A percentile compares a stretch with the other conserved stretches of the same genome.
Conservation (phyloP, 495 filamentous ascomycete species). For the Penicillium paxilli region DNA sequence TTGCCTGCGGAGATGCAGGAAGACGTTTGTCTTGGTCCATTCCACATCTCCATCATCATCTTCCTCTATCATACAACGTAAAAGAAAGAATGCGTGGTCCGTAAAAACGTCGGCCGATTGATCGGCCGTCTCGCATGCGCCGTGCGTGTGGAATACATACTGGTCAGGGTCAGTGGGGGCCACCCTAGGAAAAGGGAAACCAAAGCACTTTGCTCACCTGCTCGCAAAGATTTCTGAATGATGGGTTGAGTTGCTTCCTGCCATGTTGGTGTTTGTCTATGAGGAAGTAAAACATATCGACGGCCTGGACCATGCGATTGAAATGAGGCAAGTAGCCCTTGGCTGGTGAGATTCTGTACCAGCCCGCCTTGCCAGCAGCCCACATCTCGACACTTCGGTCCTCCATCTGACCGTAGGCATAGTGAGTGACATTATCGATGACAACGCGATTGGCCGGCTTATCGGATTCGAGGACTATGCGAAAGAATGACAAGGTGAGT, state of each 20-base stretch:
- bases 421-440: slow-evolving; percentile 60
- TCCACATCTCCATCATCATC: slow-evolving; percentile 55
- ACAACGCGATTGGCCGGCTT: slow-evolving; percentile 58
- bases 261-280: slow-evolving; percentile 49
- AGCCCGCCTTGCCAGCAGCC: slow-evolving; percentile 76
- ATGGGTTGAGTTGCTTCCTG: slow-evolving; percentile 37
- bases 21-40: slow-evolving; percentile 57
- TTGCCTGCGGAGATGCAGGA: slow-evolving; percentile 50
- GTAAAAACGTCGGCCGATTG: slow-evolving; percentile 53
- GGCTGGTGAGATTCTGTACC: slow-evolving; percentile 71
- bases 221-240: slow-evolving; percentile 42
- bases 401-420: slow-evolving; percentile 67
- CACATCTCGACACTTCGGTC: slow-evolving; percentile 65
- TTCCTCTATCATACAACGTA: slow-evolving; percentile 57
- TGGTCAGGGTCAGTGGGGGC: slow-evolving; percentile 19
- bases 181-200: not conserved
- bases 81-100: slow-evolving; percentile 54
- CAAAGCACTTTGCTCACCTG: slow-evolving; percentile 39
- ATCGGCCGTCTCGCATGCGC: slow-evolving; percentile 44
- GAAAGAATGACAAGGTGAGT: slow-evolving; percentile 25
- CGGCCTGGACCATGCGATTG: slow-evolving; percentile 66
- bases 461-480: slow-evolving; percentile 49
- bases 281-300: slow-evolving; percentile 69
- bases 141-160: slow-evolving; percentile 46
- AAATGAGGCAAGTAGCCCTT: slow-evolving; percentile 60